Percentiles rank a stretch among this genome's conserved stretches.
phyloP scores from a whole-genome alignment of 371 early-diverging fungal species.

The Nosema bombycis region DNA sequence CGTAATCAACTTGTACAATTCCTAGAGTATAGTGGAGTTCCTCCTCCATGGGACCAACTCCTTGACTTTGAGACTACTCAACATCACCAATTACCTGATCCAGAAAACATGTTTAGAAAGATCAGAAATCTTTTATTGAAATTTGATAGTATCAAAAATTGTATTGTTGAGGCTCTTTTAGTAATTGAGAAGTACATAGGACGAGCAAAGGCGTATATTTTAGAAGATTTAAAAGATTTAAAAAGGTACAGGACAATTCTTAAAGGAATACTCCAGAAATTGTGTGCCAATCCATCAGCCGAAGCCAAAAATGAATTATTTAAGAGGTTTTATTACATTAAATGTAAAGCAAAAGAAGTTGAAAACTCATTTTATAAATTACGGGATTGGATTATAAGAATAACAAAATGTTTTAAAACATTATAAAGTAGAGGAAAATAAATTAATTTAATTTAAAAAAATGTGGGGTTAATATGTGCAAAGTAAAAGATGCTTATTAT shows the following conservation, averaged over 20 bases:
- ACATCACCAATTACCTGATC: constrained; percentile 43
- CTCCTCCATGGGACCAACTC: constrained; percentile 43
- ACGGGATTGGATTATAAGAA: constrained; percentile 7
- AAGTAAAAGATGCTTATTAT: not conserved
- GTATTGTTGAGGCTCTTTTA: constrained; percentile 43
- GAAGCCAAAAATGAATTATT: constrained; percentile 34
- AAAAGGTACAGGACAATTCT: constrained; percentile 22
- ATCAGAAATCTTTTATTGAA: constrained; percentile 37
- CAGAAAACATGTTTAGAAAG: constrained; percentile 32
- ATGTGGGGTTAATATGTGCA: not conserved
- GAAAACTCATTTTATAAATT: constrained; percentile 5
- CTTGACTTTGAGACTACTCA: constrained; percentile 26
- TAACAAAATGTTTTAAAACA: not conserved
- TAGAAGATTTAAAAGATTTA: constrained; percentile 40
- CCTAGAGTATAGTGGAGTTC: constrained; percentile 44
- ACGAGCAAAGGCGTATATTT: constrained; percentile 44
- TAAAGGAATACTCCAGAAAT: constrained; percentile 28
- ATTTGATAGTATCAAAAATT: constrained; percentile 47
- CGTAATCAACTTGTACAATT: constrained; percentile 25
- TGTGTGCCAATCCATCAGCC: constrained; percentile 6
- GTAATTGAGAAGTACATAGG: constrained; percentile 46
- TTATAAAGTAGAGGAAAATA: not conserved
- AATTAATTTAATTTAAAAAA: not conserved
- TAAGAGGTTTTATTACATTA: constrained; percentile 39
- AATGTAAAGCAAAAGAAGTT: not conserved